Percentiles rank a stretch among this genome's conserved stretches.
Conservation (phyloP, 768 basidiomycete species). For the Gloeophyllum trabeum region DNA sequence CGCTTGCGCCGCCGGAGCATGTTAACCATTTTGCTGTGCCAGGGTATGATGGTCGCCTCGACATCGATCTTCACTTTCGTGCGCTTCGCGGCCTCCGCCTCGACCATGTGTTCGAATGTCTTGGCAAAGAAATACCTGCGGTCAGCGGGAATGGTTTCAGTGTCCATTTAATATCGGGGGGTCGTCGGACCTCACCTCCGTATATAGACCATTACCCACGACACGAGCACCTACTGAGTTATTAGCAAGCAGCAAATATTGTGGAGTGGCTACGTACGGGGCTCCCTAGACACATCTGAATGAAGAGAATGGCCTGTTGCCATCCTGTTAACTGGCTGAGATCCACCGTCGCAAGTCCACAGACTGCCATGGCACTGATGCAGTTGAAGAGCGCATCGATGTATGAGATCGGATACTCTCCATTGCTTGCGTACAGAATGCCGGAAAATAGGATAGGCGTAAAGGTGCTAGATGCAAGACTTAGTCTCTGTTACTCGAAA, state of each 20-base stretch:
- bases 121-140: slow-evolving; percentile 60
- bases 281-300: slow-evolving; percentile 70
- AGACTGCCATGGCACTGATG: slow-evolving; percentile 69
- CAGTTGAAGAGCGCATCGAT: slow-evolving; percentile 72
- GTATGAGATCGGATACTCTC: slow-evolving; percentile 54
- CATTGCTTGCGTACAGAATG: slow-evolving; percentile 81
- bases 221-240: slow-evolving; percentile 52
- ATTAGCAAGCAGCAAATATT: slow-evolving; percentile 1
- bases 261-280: slow-evolving; percentile 37
- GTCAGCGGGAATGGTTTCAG: background rate
- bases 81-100: slow-evolving; percentile 22
- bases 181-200: slow-evolving; percentile 38
- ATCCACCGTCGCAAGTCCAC: slow-evolving; percentile 64
- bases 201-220: slow-evolving; percentile 76
- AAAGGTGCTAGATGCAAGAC: slow-evolving; percentile 38
- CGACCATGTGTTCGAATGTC: slow-evolving; percentile 53
- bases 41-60: slow-evolving; percentile 1
- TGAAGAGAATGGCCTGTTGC: slow-evolving; percentile 61
- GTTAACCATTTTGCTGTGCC: background rate
- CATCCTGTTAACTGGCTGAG: slow-evolving; percentile 55
- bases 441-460: slow-evolving; percentile 70
- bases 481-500: slow-evolving; percentile 3
- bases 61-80: slow-evolving; percentile 11
- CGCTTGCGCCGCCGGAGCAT: background rate
- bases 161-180: background rate